These are phyloP conservation scores for Pseudocercospora musae DNA, from an alignment of 2,329 filamentous ascomycete species.

Conservation along the genomic window DNA sequence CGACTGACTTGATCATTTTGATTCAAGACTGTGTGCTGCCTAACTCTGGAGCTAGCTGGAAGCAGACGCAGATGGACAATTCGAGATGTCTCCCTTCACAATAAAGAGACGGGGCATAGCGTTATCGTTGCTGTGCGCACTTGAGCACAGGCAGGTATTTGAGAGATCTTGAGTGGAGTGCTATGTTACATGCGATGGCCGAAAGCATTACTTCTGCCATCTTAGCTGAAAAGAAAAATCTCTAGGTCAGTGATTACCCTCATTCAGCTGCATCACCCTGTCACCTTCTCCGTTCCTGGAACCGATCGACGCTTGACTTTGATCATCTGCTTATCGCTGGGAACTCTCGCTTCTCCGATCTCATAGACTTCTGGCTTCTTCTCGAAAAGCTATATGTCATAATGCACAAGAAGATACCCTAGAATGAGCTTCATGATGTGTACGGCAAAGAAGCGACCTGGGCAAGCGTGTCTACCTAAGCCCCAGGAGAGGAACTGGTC, in stretches of 20 bases:
- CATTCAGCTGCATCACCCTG: neutral
- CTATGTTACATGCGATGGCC: neutral
- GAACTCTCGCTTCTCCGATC: conserved; percentile 7
- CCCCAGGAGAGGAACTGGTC: conserved; percentile 24
- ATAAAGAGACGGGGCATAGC: conserved; percentile 7
- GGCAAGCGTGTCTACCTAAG: conserved; percentile 23
- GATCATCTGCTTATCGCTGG: conserved; percentile 5
- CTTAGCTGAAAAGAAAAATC: neutral
- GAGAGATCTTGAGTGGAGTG: neutral
- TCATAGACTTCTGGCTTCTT: conserved; percentile 2
- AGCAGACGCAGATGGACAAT: conserved; percentile 11
- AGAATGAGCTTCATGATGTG: conserved; percentile 48
- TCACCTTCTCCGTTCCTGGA: neutral
- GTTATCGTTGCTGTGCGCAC: conserved; percentile 7
- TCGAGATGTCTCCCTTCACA: neutral
- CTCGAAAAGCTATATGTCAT: conserved; percentile 31
- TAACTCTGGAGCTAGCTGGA: neutral
- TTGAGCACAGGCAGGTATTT: neutral
- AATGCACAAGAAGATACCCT: conserved; percentile 39
- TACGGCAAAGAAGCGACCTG: conserved; percentile 45
- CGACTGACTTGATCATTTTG: neutral
- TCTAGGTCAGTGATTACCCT: neutral
- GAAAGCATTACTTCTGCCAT: neutral
- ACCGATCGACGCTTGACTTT: neutral
- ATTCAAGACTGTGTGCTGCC: conserved; percentile 16